Conservation (phyloP, 331 rosid species). For the Arachis monticola region DNA sequence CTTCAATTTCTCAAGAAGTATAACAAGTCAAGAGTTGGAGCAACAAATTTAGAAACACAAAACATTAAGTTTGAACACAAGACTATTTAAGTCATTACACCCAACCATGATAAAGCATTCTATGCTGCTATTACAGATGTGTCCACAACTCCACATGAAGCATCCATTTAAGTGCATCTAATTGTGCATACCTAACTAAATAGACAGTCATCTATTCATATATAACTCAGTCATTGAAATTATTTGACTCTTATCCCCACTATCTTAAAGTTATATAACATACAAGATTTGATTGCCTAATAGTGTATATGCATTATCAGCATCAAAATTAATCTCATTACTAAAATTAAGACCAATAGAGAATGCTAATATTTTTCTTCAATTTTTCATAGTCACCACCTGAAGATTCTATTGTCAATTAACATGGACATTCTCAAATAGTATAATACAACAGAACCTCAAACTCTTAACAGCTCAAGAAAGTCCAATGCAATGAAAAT, state of each 20-base stretch:
- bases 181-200: too few species aligned
- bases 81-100: neutral
- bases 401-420: neutral
- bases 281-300: too few species aligned
- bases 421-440: conserved; percentile 3
- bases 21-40: neutral
- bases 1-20: neutral
- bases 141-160: neutral
- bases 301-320: neutral
- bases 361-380: too few species aligned
- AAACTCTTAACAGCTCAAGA: conserved; percentile 19
- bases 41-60: conserved; percentile 12
- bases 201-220: too few species aligned
- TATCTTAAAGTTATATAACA: too few species aligned
- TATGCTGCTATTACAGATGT: neutral
- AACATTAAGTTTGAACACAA: conserved; percentile 10
- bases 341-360: too few species aligned
- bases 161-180: neutral
- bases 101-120: conserved; percentile 1
- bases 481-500: conserved; percentile 22
- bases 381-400: too few species aligned
- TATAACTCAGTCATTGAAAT: too few species aligned
- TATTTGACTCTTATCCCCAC: too few species aligned
- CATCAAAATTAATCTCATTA: too few species aligned
- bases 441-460: neutral